Conservation (phyloP, 345 rosid genomes). For the Salix caprea region DNA sequence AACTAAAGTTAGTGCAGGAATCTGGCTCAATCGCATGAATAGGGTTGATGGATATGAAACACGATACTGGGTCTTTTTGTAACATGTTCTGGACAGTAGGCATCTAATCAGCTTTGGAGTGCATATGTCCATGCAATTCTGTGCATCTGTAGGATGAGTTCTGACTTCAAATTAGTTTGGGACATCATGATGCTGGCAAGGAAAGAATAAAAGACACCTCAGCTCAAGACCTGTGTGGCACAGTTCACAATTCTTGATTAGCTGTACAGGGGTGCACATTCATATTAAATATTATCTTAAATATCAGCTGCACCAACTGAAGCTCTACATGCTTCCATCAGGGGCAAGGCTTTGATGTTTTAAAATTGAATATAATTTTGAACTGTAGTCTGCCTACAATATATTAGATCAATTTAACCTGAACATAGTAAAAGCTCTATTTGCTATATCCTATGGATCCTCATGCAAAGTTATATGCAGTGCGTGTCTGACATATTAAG, state of each 20-base stretch:
- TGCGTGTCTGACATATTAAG: no score
- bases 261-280: not conserved
- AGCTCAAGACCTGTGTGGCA: no score
- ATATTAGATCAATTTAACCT: not conserved
- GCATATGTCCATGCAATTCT: not conserved
- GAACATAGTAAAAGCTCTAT: not conserved
- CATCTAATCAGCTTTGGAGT: no score
- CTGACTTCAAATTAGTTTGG: no score
- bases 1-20: not conserved
- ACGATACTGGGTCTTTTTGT: not conserved
- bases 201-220: no score
- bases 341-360: not conserved
- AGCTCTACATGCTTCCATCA: not conserved
- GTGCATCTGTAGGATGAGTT: not conserved
- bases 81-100: no score
- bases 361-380: not conserved
- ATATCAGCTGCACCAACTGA: no score
- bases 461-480: no score
- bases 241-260: not conserved
- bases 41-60: no score
- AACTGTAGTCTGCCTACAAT: not conserved
- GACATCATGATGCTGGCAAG: no score
- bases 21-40: no score
- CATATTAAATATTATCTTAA: not conserved
- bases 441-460: not conserved